A percentile compares a stretch with the other conserved stretches of the same genome.
phyloP scores from a whole-genome alignment of 352 stramenopile species.

The Phytophthora sansomeana region DNA sequence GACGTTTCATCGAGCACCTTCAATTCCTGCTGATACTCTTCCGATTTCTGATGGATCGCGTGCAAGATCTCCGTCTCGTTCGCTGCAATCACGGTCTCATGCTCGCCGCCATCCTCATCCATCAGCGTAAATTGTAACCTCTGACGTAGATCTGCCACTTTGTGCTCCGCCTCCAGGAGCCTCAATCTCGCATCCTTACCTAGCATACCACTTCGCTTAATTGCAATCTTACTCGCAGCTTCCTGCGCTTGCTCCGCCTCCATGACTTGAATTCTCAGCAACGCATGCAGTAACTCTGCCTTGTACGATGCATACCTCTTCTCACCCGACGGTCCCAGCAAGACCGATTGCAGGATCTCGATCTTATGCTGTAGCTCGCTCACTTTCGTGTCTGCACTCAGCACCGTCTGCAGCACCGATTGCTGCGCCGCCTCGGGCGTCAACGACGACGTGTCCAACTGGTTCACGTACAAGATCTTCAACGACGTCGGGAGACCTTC shows the following conservation, averaged over 20 bases:
- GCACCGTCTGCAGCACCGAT: constrained; percentile 54
- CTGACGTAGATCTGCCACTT: constrained; percentile 38
- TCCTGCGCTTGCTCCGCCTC: constrained; percentile 46
- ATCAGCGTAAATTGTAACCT: constrained; percentile 36
- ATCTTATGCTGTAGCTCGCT: constrained; percentile 48
- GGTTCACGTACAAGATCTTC: constrained; percentile 69
- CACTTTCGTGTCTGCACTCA: constrained; percentile 57
- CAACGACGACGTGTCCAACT: constrained; percentile 59
- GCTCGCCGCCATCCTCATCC: constrained; percentile 14
- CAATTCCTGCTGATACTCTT: constrained; percentile 53
- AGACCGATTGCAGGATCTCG: constrained; percentile 38
- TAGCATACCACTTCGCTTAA: constrained; percentile 61
- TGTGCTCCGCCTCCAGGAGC: constrained; percentile 51
- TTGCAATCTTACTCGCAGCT: constrained; percentile 55
- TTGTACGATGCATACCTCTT: constrained; percentile 44
- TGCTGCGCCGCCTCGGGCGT: constrained; percentile 26
- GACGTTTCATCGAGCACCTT: constrained; percentile 60
- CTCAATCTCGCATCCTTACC: constrained; percentile 60
- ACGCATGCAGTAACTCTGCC: constrained; percentile 41
- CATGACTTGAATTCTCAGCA: constrained; percentile 48
- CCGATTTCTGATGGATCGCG: constrained; percentile 50
- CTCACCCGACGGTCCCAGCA: constrained; percentile 22
- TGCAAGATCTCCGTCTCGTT: constrained; percentile 48
- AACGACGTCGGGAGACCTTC: constrained; percentile 55
- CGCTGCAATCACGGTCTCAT: constrained; percentile 31